Conservation (phyloP, 2,329 filamentous ascomycete species). For the Aspergillus pseudotamarii region DNA sequence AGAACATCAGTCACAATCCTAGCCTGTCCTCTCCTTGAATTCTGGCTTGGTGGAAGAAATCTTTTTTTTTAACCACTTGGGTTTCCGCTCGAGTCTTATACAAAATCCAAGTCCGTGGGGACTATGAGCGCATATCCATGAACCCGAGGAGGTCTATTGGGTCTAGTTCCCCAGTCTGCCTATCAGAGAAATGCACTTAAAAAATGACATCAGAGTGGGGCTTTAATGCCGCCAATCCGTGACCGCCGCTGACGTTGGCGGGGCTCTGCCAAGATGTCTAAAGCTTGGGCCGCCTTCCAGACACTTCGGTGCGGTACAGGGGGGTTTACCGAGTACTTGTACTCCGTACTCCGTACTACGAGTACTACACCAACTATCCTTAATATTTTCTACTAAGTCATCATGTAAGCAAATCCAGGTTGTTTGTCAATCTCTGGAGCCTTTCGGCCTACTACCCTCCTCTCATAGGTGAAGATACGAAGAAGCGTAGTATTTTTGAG, state of each 20-base stretch:
- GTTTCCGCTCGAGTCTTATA: background rate
- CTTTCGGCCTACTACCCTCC: background rate
- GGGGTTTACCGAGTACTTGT: background rate
- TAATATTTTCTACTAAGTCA: too few species aligned
- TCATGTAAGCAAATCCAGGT: background rate
- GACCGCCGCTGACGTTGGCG: constrained; percentile 20
- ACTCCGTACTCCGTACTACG: too few species aligned
- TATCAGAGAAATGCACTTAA: background rate
- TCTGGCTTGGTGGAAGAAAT: background rate
- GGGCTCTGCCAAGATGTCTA: constrained; percentile 13
- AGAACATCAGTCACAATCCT: background rate
- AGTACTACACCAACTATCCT: too few species aligned
- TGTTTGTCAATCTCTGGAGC: background rate
- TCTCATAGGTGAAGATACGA: background rate
- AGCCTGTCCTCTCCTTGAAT: background rate
- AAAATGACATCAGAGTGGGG: constrained; percentile 17
- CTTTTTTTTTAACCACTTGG: background rate
- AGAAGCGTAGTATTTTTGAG: too few species aligned
- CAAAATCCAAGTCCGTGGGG: constrained; percentile 2
- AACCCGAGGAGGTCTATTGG: constrained; percentile 12
- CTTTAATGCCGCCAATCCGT: constrained; percentile 14
- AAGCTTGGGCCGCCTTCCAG: constrained; percentile 20
- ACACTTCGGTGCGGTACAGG: constrained; percentile 3
- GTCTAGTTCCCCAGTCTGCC: constrained; percentile 5
- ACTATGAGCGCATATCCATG: constrained; percentile 7